Evolutionary conservation across 192 early-diverging fungal species (phyloP).

Genomic region (Rhizoclosmatium globosum): DNA sequence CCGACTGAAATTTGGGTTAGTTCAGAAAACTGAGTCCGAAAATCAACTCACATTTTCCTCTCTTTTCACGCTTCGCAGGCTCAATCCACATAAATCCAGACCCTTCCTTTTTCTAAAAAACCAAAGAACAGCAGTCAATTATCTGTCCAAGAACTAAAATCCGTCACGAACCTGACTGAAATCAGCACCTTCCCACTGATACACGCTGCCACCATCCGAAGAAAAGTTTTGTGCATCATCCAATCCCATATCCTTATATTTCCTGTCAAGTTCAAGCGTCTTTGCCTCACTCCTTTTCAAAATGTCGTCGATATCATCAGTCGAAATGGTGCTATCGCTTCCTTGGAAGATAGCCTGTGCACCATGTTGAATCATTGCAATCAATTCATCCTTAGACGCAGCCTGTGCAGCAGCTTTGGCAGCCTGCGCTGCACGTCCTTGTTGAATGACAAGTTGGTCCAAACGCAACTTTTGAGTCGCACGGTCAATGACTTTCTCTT

Average conservation of each 20-base stretch:
- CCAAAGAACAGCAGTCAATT: not conserved
- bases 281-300: conserved; percentile 85
- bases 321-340: conserved; percentile 70
- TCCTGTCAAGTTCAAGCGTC: conserved; percentile 85
- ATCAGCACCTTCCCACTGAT: conserved; percentile 97
- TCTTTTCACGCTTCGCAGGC: conserved; percentile 93
- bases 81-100: conserved; percentile 85
- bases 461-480: conserved; percentile 97
- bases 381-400: conserved; percentile 82
- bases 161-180: conserved; percentile 64
- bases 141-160: not conserved
- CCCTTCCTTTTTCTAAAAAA: conserved; percentile 51
- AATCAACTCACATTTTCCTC: conserved; percentile 51
- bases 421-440: conserved; percentile 78
- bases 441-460: conserved; percentile 99
- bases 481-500: conserved; percentile 96
- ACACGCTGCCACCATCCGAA: conserved; percentile 74
- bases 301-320: conserved; percentile 88
- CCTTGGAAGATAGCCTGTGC: conserved; percentile 84
- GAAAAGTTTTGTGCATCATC: conserved; percentile 93
- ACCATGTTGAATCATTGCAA: conserved; percentile 98
- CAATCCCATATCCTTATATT: conserved; percentile 89
- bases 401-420: conserved; percentile 29
- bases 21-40: not conserved
- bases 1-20: conserved; percentile 37